Percentiles rank a stretch among this genome's conserved stretches.
Evolutionary conservation across 2,329 filamentous ascomycete species (phyloP).

Genomic region (Stylonectria norvegica): DNA sequence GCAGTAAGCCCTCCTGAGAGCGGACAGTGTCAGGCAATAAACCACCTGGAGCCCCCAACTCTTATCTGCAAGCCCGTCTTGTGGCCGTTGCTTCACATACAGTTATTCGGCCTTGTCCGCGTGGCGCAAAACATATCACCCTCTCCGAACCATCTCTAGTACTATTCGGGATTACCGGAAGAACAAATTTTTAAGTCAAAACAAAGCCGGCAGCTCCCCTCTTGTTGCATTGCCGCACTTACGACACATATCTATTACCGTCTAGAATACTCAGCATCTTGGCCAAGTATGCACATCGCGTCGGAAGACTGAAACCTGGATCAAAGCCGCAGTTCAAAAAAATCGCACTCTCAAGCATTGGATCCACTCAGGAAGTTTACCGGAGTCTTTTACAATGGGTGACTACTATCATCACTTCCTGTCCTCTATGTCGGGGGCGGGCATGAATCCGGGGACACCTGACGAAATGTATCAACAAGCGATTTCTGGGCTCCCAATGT

Average conservation of each 20-base stretch:
- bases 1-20: neutral
- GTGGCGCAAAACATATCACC: too few species aligned
- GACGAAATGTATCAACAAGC: slow-evolving; percentile 40
- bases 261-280: too few species aligned
- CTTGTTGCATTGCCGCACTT: too few species aligned
- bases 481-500: slow-evolving; percentile 30
- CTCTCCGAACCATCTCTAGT: too few species aligned
- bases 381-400: too few species aligned
- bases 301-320: too few species aligned
- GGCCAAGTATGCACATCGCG: too few species aligned
- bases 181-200: slow-evolving; percentile 2
- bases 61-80: neutral
- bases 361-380: slow-evolving; percentile 5
- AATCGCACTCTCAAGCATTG: slow-evolving; percentile 8
- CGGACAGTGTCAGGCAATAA: neutral
- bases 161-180: too few species aligned
- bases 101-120: neutral
- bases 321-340: too few species aligned
- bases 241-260: too few species aligned
- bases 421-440: slow-evolving; percentile 48
- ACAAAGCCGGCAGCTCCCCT: too few species aligned
- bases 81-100: neutral
- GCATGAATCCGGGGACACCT: slow-evolving; percentile 37
- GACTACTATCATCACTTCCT: slow-evolving; percentile 57
- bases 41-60: too few species aligned